Conservation (phyloP, 352 stramenopile species). For the Phytophthora fragariaefolia region DNA sequence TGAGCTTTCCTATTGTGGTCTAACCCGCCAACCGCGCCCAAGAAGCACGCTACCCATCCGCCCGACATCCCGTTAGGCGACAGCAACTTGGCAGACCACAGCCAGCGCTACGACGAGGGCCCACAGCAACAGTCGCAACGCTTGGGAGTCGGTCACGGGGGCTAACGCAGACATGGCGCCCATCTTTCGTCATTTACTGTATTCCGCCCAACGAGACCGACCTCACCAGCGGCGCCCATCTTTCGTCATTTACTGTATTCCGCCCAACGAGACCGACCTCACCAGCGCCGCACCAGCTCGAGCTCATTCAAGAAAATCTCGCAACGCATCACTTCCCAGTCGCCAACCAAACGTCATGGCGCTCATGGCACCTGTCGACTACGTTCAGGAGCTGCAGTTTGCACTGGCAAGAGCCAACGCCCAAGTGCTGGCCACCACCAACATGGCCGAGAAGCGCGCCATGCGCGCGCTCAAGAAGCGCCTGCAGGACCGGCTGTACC, state of each 20-base stretch:
- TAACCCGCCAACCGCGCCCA: neutral
- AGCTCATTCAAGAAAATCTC: neutral
- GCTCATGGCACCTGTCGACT: conserved; percentile 10
- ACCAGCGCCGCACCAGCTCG: neutral
- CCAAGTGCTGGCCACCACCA: conserved; percentile 19
- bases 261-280: neutral
- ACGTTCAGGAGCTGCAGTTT: conserved; percentile 25
- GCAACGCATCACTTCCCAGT: neutral
- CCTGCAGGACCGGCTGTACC: conserved; percentile 45
- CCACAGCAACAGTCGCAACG: neutral
- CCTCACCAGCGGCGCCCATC: neutral
- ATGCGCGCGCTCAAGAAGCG: conserved; percentile 34
- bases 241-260: conserved; percentile 1
- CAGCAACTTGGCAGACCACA: neutral
- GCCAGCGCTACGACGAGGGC: neutral
- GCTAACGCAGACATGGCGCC: no score
- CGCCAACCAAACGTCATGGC: no score
- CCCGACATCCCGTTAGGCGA: neutral
- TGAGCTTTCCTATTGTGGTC: neutral
- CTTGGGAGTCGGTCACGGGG: no score
- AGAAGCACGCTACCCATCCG: neutral
- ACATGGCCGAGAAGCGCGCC: conserved; percentile 22
- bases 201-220: neutral
- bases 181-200: no score
- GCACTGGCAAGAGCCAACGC: conserved; percentile 16